These are phyloP conservation scores for Plectosphaerella plurivora DNA, from an alignment of 2,329 filamentous ascomycete genomes.

Conservation along the genomic window DNA sequence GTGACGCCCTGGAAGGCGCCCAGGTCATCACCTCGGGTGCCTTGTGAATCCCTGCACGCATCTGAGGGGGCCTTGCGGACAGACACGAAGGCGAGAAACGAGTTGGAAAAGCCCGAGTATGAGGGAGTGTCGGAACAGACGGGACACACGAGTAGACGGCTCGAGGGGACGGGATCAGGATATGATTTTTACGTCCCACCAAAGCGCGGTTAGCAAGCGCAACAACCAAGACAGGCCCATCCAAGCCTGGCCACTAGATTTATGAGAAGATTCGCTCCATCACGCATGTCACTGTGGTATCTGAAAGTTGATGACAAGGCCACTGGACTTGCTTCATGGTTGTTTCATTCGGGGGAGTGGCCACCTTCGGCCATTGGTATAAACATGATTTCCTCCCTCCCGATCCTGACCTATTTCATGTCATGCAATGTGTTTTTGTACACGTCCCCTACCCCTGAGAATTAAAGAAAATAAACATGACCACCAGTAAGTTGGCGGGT, in stretches of 20 bases:
- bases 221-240: too few relatives aligned
- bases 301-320: too few relatives aligned
- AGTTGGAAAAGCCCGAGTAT: neutral
- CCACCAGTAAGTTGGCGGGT: neutral
- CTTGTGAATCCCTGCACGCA: slow-evolving; percentile 1
- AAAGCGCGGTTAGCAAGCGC: too few relatives aligned
- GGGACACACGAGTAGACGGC: neutral
- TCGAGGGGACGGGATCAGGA: neutral
- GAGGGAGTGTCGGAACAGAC: too few relatives aligned
- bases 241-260: too few relatives aligned
- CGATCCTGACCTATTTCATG: slow-evolving; percentile 1
- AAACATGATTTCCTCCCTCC: neutral
- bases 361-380: too few relatives aligned
- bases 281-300: too few relatives aligned
- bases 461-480: neutral
- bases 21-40: slow-evolving; percentile 41
- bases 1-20: slow-evolving; percentile 61
- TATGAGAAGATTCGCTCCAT: too few relatives aligned
- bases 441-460: neutral
- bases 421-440: slow-evolving; percentile 5
- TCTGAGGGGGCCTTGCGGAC: neutral
- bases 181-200: too few relatives aligned
- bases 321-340: too few relatives aligned
- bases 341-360: too few relatives aligned
- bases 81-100: neutral